Evolutionary conservation across 2,329 filamentous ascomycete genomes (phyloP).

Genomic region (Ophiognomonia clavigignenti-juglandacearum): DNA sequence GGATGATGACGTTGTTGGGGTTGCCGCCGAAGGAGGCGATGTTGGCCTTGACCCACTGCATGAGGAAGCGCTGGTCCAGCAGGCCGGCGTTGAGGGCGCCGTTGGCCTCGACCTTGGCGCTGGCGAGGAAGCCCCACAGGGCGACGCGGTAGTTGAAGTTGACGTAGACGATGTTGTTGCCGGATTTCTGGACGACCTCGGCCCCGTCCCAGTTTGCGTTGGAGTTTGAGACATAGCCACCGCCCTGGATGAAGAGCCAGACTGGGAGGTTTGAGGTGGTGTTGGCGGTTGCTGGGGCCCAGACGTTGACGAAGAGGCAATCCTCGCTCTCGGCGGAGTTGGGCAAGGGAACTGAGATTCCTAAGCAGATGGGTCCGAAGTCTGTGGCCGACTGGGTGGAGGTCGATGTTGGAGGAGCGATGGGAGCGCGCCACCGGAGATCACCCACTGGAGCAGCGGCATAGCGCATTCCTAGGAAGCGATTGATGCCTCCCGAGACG

Average conservation of each 20-base stretch:
- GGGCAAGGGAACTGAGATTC: conserved; percentile 28
- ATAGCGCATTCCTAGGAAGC: conserved; percentile 46
- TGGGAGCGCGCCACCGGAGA: conserved; percentile 46
- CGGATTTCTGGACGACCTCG: conserved; percentile 38
- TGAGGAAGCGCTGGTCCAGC: conserved; percentile 55
- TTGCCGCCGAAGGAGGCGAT: conserved; percentile 56
- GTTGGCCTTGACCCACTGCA: conserved; percentile 58
- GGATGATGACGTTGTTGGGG: conserved; percentile 53
- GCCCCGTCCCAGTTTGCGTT: conserved; percentile 50
- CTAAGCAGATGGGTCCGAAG: conserved; percentile 43
- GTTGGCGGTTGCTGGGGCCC: conserved; percentile 35
- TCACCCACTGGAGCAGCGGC: conserved; percentile 46
- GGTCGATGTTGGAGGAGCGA: conserved; percentile 31
- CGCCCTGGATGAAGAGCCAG: conserved; percentile 48
- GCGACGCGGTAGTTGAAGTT: conserved; percentile 62
- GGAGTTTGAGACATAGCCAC: conserved; percentile 41
- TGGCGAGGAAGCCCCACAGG: conserved; percentile 57
- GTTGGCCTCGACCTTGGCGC: conserved; percentile 46
- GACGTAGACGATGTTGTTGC: conserved; percentile 46
- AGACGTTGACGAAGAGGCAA: conserved; percentile 42
- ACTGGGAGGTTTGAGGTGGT: conserved; percentile 41
- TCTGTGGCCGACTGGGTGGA: conserved; percentile 31
- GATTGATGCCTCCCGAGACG: conserved; percentile 27
- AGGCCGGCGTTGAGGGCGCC: conserved; percentile 60
- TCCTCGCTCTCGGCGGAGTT: conserved; percentile 26